Evolutionary conservation across 2,329 filamentous ascomycete genomes (phyloP).

Genomic region (Cladophialophora exuberans): DNA sequence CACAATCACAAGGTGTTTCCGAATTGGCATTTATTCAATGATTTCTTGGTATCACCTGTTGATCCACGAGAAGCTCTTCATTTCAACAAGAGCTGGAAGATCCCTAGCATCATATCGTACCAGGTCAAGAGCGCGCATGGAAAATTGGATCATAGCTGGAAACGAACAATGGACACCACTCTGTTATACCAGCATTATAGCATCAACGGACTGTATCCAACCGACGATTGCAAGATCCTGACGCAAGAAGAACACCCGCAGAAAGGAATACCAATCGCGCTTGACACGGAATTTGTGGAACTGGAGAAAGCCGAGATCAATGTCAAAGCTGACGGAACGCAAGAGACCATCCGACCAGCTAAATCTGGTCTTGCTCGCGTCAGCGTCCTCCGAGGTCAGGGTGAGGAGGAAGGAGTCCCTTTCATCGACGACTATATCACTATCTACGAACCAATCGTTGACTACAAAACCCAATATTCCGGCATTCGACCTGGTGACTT

Average conservation of each 20-base stretch:
- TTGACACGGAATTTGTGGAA: constrained; percentile 96
- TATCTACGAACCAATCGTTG: constrained; percentile 82
- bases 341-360: constrained; percentile 87
- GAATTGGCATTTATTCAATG: constrained; percentile 92
- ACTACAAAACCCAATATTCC: constrained; percentile 93
- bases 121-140: constrained; percentile 82
- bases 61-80: constrained; percentile 80
- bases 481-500: constrained; percentile 86
- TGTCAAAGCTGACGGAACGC: constrained; percentile 90
- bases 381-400: constrained; percentile 80
- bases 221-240: constrained; percentile 42
- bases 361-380: constrained; percentile 91
- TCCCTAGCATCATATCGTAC: constrained; percentile 84
- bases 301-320: constrained; percentile 93
- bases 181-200: constrained; percentile 77
- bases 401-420: constrained; percentile 75
- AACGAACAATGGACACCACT: constrained; percentile 77
- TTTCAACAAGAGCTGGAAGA: constrained; percentile 91
- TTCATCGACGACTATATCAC: constrained; percentile 98
- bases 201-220: constrained; percentile 45
- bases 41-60: constrained; percentile 86
- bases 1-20: constrained; percentile 60
- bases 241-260: constrained; percentile 66
- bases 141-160: constrained; percentile 84
- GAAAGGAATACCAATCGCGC: constrained; percentile 75